Evolutionary conservation across 768 basidiomycete genomes (phyloP).

Genomic region (Termitomyces sp.): DNA sequence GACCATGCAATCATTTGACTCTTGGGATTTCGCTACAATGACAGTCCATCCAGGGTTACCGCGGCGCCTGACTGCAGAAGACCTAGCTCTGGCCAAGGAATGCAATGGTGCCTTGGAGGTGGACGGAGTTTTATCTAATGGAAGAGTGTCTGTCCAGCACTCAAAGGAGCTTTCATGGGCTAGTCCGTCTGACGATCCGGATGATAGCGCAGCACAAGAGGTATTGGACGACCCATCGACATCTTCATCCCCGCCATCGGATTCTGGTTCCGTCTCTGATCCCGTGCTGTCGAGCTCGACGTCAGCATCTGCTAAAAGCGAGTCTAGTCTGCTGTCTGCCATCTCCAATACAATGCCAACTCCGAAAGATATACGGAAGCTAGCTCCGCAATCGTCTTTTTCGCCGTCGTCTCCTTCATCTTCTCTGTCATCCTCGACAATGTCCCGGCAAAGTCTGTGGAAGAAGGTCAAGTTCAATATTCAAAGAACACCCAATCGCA

Average conservation of each 20-base stretch:
- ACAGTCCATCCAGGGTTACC: slow-evolving; percentile 34
- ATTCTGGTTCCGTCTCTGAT: slow-evolving; percentile 6
- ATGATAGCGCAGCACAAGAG: slow-evolving; percentile 1
- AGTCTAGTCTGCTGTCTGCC: background rate
- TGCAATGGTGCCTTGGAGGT: slow-evolving; percentile 29
- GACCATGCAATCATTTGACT: slow-evolving; percentile 53
- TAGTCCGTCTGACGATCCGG: background rate
- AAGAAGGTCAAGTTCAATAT: slow-evolving; percentile 29
- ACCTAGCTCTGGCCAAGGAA: slow-evolving; percentile 16
- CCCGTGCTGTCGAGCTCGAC: slow-evolving; percentile 11
- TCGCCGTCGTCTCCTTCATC: slow-evolving; percentile 6
- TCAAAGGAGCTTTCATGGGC: background rate
- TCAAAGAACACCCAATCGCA: slow-evolving; percentile 18
- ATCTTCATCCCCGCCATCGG: slow-evolving; percentile 18
- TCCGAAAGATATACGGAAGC: background rate
- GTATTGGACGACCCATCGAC: slow-evolving; percentile 6
- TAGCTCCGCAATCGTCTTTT: background rate
- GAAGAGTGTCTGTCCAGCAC: background rate
- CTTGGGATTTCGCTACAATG: slow-evolving; percentile 73
- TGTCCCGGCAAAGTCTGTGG: slow-evolving; percentile 25
- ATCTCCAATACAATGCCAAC: background rate
- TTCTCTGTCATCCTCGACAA: slow-evolving; percentile 2
- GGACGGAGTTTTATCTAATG: slow-evolving; percentile 22
- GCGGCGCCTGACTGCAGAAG: slow-evolving; percentile 19
- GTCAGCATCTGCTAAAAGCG: slow-evolving; percentile 13